Conservation (phyloP, 164 flowering plant species). For the Chloranthus sessilifolius region DNA sequence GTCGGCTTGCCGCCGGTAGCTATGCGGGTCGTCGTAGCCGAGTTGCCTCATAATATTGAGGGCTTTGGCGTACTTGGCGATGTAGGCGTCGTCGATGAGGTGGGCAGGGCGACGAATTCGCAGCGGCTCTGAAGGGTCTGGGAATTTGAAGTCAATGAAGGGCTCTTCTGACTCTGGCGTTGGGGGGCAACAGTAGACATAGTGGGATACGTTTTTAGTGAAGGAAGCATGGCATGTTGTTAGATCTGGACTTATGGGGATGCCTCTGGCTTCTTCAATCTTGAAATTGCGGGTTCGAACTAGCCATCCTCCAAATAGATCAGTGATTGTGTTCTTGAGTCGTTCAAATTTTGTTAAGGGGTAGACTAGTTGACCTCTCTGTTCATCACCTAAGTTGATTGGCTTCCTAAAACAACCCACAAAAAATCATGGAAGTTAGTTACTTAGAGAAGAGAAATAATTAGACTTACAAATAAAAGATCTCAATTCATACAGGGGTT, state of each 20-base stretch:
- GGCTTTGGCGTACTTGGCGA: slow-evolving; percentile 47
- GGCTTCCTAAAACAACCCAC: too few relatives aligned
- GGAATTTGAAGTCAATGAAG: slow-evolving; percentile 42
- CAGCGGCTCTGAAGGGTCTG: slow-evolving; percentile 20
- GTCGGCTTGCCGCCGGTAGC: slow-evolving; percentile 19
- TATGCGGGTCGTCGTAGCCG: slow-evolving; percentile 20
- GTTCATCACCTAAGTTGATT: too few relatives aligned
- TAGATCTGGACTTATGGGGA: slow-evolving; percentile 14
- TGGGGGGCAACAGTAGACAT: slow-evolving; percentile 58
- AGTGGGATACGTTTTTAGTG: slow-evolving; percentile 3
- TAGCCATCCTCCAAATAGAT: neutral
- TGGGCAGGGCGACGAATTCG: slow-evolving; percentile 64
- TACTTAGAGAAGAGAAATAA: too few relatives aligned
- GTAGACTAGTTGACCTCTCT: neutral
- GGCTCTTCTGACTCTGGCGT: slow-evolving; percentile 13
- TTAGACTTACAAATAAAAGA: too few relatives aligned
- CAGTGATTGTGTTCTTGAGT: slow-evolving; percentile 1
- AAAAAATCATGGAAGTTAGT: too few relatives aligned
- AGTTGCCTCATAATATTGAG: slow-evolving; percentile 20
- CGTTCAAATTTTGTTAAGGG: neutral
- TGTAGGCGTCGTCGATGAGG: slow-evolving; percentile 28
- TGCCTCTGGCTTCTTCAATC: neutral
- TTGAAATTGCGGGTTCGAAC: neutral
- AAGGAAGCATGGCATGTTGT: slow-evolving; percentile 18
- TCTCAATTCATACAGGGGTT: too few relatives aligned